Base-by-base conservation (phyloP, 2,329 filamentous ascomycete species). In the Colletotrichum tropicicola region DNA sequence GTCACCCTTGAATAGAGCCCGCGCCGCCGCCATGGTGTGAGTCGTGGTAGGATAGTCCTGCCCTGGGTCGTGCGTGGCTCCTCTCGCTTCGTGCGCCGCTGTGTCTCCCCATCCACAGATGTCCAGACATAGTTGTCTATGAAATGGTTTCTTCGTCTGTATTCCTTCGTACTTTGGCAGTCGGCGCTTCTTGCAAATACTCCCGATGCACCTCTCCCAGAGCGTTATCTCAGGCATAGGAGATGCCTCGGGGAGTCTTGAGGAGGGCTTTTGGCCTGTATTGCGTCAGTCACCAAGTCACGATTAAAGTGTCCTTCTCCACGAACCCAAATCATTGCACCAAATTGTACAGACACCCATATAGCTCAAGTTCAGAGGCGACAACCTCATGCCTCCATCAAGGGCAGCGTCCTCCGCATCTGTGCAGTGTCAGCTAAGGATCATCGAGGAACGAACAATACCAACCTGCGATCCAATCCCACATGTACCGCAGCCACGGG, bases 401-500 rank as follows among this genome's bases (percentile, higher is more conserved):
- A 84, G 81, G 3, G 90, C 88, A 28, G 89, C 87, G 25, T 85
- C 82, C 69, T 92, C 88, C 2, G 89, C 89, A 65, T 86, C 88
- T 87, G 67, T 32, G 47, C 49, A 47, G 51, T 17, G 63, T 75
- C 43, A 76, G 70, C 58, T 39, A n/a, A 12, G 43, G 17, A 44
- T 13, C 23, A 13, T 21, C 21, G 23, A 60, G 8, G 12, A 13
- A 6, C 52, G 10, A 13, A 3, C n/a, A 68, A 21, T 12, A 83
- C 81, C 73, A 72, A 89, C 91, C 88, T 63, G 86, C 83, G 49
- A 94, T 83, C 83, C 92, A 92, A 48, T 88, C 86, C 93, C 93
- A 97, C n/a, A 92, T 80, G 59, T 92, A 90, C 61, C 89, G 85
- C n/a, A 95, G 80, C 87, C 91, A 92, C 28, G 86, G 87, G 71